Conservation (phyloP, 1,284 basidiomycete species). For the Fomes fomentarius region DNA sequence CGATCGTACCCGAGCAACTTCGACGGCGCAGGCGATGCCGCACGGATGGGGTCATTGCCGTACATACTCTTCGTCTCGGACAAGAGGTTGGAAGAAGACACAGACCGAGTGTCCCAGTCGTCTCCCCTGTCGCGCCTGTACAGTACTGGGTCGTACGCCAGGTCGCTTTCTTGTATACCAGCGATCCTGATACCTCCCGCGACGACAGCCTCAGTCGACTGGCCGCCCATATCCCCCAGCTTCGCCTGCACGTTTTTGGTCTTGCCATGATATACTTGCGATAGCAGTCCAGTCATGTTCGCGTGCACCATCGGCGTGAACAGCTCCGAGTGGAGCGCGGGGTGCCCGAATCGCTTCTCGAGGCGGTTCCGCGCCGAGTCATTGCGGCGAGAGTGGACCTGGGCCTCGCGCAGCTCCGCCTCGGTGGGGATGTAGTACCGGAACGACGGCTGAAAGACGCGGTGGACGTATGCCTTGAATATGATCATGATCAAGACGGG, state of each 20-base stretch:
- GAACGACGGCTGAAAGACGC: slow-evolving; percentile 72
- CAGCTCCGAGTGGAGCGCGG: slow-evolving; percentile 76
- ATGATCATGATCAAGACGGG: slow-evolving; percentile 74
- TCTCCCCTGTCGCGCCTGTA: slow-evolving; percentile 81
- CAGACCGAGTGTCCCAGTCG: slow-evolving; percentile 79
- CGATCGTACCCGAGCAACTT: slow-evolving; percentile 48
- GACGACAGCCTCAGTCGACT: slow-evolving; percentile 71
- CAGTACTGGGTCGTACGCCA: slow-evolving; percentile 75
- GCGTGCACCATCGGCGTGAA: slow-evolving; percentile 90
- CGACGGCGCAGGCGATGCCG: slow-evolving; percentile 47
- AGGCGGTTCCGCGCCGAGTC: slow-evolving; percentile 74
- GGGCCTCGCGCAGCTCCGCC: slow-evolving; percentile 69
- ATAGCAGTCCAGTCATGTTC: slow-evolving; percentile 77
- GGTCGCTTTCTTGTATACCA: slow-evolving; percentile 71
- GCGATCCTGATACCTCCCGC: slow-evolving; percentile 80
- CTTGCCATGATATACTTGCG: slow-evolving; percentile 76
- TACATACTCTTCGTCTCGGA: slow-evolving; percentile 48
- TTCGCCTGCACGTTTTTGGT: slow-evolving; percentile 64
- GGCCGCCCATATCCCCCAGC: slow-evolving; percentile 75
- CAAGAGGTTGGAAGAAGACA: slow-evolving; percentile 62
- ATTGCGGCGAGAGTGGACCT: slow-evolving; percentile 70
- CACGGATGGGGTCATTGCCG: slow-evolving; percentile 35
- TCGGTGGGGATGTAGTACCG: slow-evolving; percentile 78
- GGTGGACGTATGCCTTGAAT: slow-evolving; percentile 85
- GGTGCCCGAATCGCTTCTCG: slow-evolving; percentile 86